phyloP scores from a whole-genome alignment of 768 basidiomycete species.

The Phylloporus sp. region DNA sequence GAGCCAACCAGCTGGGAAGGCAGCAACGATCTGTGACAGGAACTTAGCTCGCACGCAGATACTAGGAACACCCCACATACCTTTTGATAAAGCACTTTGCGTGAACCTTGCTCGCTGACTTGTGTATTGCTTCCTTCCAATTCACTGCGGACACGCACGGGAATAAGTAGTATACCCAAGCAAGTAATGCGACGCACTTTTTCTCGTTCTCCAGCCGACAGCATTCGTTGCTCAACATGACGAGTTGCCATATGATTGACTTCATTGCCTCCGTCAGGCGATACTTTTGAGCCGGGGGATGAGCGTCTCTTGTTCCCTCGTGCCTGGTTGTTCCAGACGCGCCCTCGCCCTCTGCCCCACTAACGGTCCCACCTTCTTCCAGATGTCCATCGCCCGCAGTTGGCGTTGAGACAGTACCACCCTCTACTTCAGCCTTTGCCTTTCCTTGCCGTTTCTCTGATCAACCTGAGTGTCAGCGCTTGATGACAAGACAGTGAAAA shows the following conservation, averaged over 20 bases:
- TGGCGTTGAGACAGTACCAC: constrained; percentile 32
- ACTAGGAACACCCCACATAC: constrained; percentile 30
- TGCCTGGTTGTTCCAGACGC: constrained; percentile 19
- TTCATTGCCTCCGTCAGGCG: constrained; percentile 80
- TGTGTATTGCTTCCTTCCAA: constrained; percentile 67
- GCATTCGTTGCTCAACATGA: constrained; percentile 78
- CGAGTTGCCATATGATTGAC: constrained; percentile 72
- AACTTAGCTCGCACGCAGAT: not conserved
- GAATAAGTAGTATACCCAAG: not conserved
- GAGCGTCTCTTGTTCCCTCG: constrained; percentile 37
- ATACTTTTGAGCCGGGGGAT: constrained; percentile 75
- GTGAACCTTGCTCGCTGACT: constrained; percentile 76
- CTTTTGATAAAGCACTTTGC: constrained; percentile 80
- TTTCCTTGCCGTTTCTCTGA: constrained; percentile 60
- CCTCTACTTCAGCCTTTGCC: constrained; percentile 32
- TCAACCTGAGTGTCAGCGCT: not conserved
- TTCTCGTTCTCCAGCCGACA: constrained; percentile 67
- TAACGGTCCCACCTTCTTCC: constrained; percentile 32
- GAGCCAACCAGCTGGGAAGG: constrained; percentile 83
- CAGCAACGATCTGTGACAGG: constrained; percentile 58
- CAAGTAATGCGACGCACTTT: constrained; percentile 36
- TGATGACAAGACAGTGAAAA: not conserved
- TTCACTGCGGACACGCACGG: constrained; percentile 28
- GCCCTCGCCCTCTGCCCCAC: constrained; percentile 26
- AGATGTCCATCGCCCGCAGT: constrained; percentile 18